phyloP scores from a whole-genome alignment of 306 rosid species.

The Fagus crenata region DNA sequence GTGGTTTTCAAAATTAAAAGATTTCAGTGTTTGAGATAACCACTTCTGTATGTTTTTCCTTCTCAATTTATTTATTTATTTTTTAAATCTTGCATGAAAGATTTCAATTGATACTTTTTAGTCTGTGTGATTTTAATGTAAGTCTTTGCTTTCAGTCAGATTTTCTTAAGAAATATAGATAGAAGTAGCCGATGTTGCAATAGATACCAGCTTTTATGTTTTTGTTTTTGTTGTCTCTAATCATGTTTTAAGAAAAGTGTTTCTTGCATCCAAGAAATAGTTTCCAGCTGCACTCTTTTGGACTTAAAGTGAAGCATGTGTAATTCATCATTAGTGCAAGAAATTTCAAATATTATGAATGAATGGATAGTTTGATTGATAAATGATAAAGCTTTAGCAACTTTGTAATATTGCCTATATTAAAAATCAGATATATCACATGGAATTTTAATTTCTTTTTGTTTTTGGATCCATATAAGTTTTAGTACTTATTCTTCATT shows the following conservation, averaged over 20 bases:
- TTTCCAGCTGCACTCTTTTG: not conserved
- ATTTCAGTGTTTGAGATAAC: not conserved
- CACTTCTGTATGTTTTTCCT: not conserved
- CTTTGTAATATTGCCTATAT: not conserved
- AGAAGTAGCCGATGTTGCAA: not conserved
- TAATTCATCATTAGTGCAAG: not conserved
- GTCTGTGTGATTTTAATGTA: constrained; percentile 4
- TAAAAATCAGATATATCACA: not conserved
- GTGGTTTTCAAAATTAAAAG: constrained; percentile 9
- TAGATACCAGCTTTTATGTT: not conserved
- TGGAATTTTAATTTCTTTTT: not conserved
- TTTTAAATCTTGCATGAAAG: constrained; percentile 1
- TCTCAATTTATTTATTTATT: constrained; percentile 1
- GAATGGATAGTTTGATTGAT: not conserved
- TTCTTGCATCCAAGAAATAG: not conserved
- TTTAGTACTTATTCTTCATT: constrained; percentile 34
- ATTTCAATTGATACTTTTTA: not conserved
- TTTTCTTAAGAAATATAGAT: not conserved
- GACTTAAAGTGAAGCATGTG: not conserved
- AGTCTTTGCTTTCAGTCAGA: not conserved
- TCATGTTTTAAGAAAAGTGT: not conserved
- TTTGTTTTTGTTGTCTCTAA: not conserved
- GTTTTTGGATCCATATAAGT: constrained; percentile 18
- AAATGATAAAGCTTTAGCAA: not conserved
- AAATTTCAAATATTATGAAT: not conserved